Evolutionary conservation across 148 eudicot genomes (phyloP).

Genomic region (Vaccinium macrocarpon): DNA sequence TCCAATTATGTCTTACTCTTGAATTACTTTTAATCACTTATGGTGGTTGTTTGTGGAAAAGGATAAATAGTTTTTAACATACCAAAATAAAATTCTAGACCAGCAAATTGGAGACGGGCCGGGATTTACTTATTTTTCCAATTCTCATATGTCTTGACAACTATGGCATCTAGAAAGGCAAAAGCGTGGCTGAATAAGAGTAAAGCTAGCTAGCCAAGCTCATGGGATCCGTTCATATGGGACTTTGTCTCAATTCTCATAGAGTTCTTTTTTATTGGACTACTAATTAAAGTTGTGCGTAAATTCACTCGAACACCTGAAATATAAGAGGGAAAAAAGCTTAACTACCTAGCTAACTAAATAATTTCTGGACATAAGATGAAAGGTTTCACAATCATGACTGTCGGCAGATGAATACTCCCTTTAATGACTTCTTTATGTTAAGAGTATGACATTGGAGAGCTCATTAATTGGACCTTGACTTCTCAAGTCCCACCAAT

Average conservation of each 20-base stretch:
- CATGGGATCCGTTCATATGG: not conserved
- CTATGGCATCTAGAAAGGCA: not conserved
- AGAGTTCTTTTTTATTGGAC: not conserved
- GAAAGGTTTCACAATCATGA: not conserved
- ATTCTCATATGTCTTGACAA: not conserved
- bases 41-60: not conserved
- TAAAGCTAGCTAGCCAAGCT: not conserved
- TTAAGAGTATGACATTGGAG: not conserved
- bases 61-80: not conserved
- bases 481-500: constrained; percentile 6
- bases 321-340: not conserved
- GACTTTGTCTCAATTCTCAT: not conserved
- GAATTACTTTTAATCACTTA: not conserved
- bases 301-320: not conserved
- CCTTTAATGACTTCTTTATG: not conserved
- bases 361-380: not conserved
- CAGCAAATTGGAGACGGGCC: not conserved
- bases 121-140: not conserved
- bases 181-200: not conserved
- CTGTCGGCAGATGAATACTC: constrained; percentile 8
- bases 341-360: not conserved
- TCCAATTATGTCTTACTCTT: not conserved
- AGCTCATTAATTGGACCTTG: constrained; percentile 3
- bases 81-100: no score
- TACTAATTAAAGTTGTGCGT: not conserved